phyloP scores from a whole-genome alignment of 176 grass and related monocot species.

The Oryza longistaminata region DNA sequence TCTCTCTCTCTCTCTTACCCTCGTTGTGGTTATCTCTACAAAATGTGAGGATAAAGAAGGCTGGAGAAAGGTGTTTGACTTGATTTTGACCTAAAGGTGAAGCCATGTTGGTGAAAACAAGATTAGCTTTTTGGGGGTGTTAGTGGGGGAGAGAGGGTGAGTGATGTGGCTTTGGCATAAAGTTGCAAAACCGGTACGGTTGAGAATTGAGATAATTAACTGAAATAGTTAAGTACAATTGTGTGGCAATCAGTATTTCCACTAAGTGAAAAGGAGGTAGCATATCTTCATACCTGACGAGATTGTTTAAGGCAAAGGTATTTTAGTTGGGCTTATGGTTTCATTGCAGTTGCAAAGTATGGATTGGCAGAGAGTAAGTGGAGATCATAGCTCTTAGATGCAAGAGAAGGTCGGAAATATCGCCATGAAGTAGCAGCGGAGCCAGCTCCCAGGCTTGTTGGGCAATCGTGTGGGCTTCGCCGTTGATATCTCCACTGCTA shows the following conservation, averaged over 20 bases:
- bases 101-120: slow-evolving; percentile 28
- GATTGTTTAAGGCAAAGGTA: slow-evolving; percentile 44
- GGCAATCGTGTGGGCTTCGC: no score
- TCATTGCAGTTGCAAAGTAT: slow-evolving; percentile 19
- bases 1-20: background rate
- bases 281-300: slow-evolving; percentile 44
- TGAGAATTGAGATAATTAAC: slow-evolving; percentile 35
- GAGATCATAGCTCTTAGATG: background rate
- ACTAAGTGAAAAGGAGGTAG: slow-evolving; percentile 52
- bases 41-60: slow-evolving; percentile 9
- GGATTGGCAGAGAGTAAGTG: slow-evolving; percentile 25
- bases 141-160: slow-evolving; percentile 15
- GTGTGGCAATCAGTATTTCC: slow-evolving; percentile 55
- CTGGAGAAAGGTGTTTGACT: slow-evolving; percentile 15
- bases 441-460: no score
- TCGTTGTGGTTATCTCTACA: background rate
- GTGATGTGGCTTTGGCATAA: slow-evolving; percentile 44
- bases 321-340: slow-evolving; percentile 28
- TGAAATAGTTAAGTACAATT: slow-evolving; percentile 46
- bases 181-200: slow-evolving; percentile 38
- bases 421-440: no score
- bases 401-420: background rate
- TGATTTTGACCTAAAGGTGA: slow-evolving; percentile 34
- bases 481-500: no score
- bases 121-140: slow-evolving; percentile 28